Conservation (phyloP, 1,139 yeast species). For the Yamadazyma diospyri region DNA sequence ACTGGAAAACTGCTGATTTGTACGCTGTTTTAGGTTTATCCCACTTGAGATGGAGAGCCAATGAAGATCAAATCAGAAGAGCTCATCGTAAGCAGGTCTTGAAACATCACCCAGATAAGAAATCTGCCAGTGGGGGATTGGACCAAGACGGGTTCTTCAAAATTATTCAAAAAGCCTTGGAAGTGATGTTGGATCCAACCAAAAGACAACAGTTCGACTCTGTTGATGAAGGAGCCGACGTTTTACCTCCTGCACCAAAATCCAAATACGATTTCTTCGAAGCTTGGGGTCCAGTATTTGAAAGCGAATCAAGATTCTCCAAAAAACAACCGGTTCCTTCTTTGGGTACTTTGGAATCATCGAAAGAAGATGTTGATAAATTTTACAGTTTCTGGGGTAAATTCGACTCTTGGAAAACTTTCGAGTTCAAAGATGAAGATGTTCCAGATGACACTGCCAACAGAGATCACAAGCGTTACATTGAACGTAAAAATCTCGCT, state of each 20-base stretch:
- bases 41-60: constrained; percentile 86
- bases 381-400: constrained; percentile 93
- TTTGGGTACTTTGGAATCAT: constrained; percentile 64
- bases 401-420: constrained; percentile 97
- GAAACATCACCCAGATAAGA: constrained; percentile 98
- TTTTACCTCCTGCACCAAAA: constrained; percentile 69
- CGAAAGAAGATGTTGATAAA: constrained; percentile 81
- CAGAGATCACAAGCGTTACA: constrained; percentile 98
- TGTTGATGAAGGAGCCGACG: constrained; percentile 86
- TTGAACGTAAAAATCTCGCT: constrained; percentile 95
- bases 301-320: constrained; percentile 86
- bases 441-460: constrained; percentile 99
- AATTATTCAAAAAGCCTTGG: constrained; percentile 95
- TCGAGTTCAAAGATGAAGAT: constrained; percentile 97
- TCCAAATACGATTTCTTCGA: constrained; percentile 74
- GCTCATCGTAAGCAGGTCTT: constrained; percentile 97
- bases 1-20: constrained; percentile 95
- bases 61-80: constrained; percentile 89
- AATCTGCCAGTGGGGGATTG: constrained; percentile 78
- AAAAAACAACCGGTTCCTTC: constrained; percentile 84
- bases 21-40: constrained; percentile 95
- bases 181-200: constrained; percentile 76
- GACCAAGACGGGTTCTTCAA: constrained; percentile 98
- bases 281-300: constrained; percentile 93
- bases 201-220: constrained; percentile 95